Evolutionary conservation across 2,329 filamentous ascomycete species (phyloP).

Genomic region (Fusarium multiceps): DNA sequence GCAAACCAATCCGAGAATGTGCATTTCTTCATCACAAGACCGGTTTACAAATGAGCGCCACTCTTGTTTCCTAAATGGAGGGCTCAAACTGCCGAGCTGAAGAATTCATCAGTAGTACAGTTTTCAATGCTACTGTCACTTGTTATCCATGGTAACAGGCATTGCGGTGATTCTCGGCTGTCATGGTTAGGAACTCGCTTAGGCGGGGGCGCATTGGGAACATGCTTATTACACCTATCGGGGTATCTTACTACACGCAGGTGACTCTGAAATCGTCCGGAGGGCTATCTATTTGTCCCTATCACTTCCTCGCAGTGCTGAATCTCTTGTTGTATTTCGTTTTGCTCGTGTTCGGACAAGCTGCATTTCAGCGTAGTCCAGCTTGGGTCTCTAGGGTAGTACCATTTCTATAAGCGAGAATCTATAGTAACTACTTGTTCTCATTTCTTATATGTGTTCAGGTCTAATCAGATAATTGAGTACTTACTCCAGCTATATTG

Average conservation of each 20-base stretch:
- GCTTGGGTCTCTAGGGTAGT: background rate
- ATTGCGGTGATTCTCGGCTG: background rate
- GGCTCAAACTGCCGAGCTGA: background rate
- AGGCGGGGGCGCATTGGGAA: too few relatives aligned
- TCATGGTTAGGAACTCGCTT: background rate
- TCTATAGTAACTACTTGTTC: background rate
- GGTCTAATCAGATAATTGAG: background rate
- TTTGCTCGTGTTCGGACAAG: background rate
- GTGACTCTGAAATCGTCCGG: background rate
- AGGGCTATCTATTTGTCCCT: background rate
- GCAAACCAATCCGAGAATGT: slow-evolving; percentile 9
- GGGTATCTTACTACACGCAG: background rate
- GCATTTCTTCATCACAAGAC: slow-evolving; percentile 16
- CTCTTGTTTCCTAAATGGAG: slow-evolving; percentile 1
- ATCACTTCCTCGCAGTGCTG: background rate
- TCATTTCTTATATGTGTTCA: background rate
- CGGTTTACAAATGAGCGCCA: background rate
- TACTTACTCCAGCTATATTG: background rate
- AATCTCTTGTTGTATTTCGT: background rate
- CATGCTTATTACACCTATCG: background rate
- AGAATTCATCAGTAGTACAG: background rate
- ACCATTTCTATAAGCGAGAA: background rate
- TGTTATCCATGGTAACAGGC: background rate
- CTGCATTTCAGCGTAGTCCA: too few relatives aligned
- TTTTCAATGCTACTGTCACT: background rate